Percentiles rank a stretch among this genome's conserved stretches.
Evolutionary conservation across 2,329 filamentous ascomycete genomes (phyloP).

Genomic region (Diaporthe amygdali): DNA sequence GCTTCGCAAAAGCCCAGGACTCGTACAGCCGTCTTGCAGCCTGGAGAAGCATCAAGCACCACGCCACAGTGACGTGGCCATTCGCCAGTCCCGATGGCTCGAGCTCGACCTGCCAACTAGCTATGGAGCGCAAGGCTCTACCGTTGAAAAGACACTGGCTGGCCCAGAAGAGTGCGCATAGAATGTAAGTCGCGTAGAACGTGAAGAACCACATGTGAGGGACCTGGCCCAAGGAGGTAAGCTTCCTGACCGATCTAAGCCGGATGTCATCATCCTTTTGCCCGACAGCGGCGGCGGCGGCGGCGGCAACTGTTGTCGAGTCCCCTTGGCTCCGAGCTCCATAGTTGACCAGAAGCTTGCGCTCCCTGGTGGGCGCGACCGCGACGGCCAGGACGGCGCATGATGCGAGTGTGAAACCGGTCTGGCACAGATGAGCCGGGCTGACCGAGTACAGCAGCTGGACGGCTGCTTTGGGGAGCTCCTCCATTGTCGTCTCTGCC

Average conservation of each 20-base stretch:
- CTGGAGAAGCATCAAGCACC: constrained; percentile 78
- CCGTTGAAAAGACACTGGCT: constrained; percentile 65
- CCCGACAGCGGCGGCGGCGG: background rate
- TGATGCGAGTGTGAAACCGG: constrained; percentile 51
- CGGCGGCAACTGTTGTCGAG: background rate
- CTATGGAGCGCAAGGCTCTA: constrained; percentile 32
- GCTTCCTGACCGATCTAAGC: constrained; percentile 35
- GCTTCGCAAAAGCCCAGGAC: constrained; percentile 67
- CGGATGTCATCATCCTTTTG: constrained; percentile 25
- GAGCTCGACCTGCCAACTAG: constrained; percentile 33
- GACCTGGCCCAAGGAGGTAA: constrained; percentile 60
- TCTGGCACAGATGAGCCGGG: constrained; percentile 46
- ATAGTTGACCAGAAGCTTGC: constrained; percentile 53
- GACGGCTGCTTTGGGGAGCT: background rate
- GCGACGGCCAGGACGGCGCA: constrained; percentile 47
- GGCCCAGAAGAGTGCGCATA: constrained; percentile 76
- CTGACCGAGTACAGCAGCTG: constrained; percentile 12
- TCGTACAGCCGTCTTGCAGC: constrained; percentile 79
- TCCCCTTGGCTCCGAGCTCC: constrained; percentile 45
- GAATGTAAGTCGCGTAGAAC: constrained; percentile 79
- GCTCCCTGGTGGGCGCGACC: constrained; percentile 48
- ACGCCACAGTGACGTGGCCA: constrained; percentile 68
- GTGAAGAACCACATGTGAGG: constrained; percentile 90
- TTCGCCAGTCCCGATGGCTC: constrained; percentile 53
- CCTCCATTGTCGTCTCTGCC: constrained; percentile 1